Base-by-base conservation (phyloP, 208 protist genomes). In the Crithidia fasciculata region DNA sequence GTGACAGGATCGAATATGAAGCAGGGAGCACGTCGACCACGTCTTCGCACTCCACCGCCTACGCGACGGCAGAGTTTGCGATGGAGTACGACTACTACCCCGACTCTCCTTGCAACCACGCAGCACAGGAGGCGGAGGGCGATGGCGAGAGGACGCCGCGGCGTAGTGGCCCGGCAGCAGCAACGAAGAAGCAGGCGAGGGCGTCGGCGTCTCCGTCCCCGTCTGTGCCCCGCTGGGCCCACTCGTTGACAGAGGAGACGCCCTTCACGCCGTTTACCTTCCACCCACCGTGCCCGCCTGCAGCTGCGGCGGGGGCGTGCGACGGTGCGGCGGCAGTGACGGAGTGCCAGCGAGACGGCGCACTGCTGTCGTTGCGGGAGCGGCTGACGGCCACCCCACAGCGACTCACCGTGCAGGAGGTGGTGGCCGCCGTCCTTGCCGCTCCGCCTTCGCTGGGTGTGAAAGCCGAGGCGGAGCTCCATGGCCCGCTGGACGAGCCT, bases 221-320 rank as follows among this genome's bases (percentile, higher is more conserved):
- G 37, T 72, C 74, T 1, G 37, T 74, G 36, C 68, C 67, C 12
- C 74, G 68, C 28, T 80, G 74, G 68, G 61, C 60, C 10, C 74
- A 19, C 45, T 63, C 62, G 10, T 16, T 80, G 39, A 50, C 74
- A 5, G 68, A 80, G 45, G 74, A 80, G 47, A 80, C 74, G 8
- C 74, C 74, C 10, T 80, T 80, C 47, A 80, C 68, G 0, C 74
- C 74, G 18, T 80, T 74, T 56, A 10, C 19, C 47, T 71, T 67
- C 44, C 10, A 47, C 8, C 65, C 52, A 18, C 41, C 0, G 39
- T 57, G 44, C 36, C 54, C 66, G 2, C 45, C 52, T 39, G 66
- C 45, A 10, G 66, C 49, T 15, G 28, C 28, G 28, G 28, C 28
- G 28, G 28, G 28, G 28, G 28, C 28, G 28, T 28, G 28, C 28